phyloP scores from a whole-genome alignment of 345 rosid species.

The Mangifera indica region DNA sequence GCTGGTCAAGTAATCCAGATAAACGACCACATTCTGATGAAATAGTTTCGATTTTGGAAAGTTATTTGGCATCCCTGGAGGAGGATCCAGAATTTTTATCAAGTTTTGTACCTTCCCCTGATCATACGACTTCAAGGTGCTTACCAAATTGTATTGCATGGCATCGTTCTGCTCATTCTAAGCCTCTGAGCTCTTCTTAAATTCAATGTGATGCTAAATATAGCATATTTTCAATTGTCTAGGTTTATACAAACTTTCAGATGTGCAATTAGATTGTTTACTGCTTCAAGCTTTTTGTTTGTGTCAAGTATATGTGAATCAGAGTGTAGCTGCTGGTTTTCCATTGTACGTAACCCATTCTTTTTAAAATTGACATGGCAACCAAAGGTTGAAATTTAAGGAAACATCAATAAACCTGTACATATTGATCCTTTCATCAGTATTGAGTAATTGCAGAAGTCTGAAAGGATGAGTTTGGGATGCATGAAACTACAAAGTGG shows the following conservation, averaged over 20 bases:
- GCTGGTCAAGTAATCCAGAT: conserved; percentile 66
- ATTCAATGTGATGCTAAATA: conserved; percentile 23
- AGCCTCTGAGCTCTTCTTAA: conserved; percentile 15
- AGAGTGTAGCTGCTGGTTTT: conserved; percentile 11
- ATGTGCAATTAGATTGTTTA: conserved; percentile 1
- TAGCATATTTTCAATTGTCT: conserved; percentile 12
- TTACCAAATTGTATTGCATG: conserved; percentile 36
- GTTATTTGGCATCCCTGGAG: conserved; percentile 46
- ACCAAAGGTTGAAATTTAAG: conserved; percentile 3
- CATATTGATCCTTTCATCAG: too few relatives aligned
- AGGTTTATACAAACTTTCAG: not conserved
- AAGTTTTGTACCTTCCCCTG: conserved; percentile 32
- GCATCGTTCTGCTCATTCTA: conserved; percentile 22
- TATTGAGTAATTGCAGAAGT: too few relatives aligned
- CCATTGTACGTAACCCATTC: not conserved
- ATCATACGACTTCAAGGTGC: conserved; percentile 32
- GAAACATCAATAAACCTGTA: not conserved
- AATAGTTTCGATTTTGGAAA: conserved; percentile 56
- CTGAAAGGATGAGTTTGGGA: not conserved
- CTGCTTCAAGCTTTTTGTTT: not conserved
- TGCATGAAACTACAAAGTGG: not conserved
- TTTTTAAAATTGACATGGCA: not conserved
- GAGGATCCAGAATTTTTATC: conserved; percentile 54
- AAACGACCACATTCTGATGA: conserved; percentile 60
- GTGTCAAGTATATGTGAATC: conserved; percentile 14